Evolutionary conservation across 768 basidiomycete genomes (phyloP), one percentile per base, ranked within the genome.

Genomic region (Mycena olivaceomarginata): DNA sequence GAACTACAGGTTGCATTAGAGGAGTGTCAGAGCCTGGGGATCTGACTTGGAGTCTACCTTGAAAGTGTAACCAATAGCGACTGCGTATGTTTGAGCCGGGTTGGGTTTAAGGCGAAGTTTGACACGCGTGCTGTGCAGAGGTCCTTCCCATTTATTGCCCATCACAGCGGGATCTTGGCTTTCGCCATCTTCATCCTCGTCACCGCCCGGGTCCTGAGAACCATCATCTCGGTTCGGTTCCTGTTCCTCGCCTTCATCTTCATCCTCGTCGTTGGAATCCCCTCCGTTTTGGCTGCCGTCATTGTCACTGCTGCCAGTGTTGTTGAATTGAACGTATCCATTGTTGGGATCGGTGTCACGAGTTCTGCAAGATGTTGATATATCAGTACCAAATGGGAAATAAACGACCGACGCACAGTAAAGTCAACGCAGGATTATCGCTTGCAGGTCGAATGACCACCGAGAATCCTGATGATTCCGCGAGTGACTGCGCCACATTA

Each of bases 141-240:
- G 68, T 18, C 68, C 57, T 51, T 70, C 57, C 69, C 69, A 71
- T 40, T 45, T 46, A 16, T n/a, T 60, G 15, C 63, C 37, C n/a
- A 18, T 22, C 16, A 2, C n/a, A 12, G 60, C 8, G 6, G 45
- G 59, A n/a, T 56, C 70, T 67, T n/a, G 11, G 20, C 51, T 20
- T 6, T 20, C 60, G 8, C 69, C 69, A 22, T 25, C 69, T 9
- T 25, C 69, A 16, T 57, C 69, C 37, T 56, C 69, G 18, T 56
- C 69, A 1, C 31, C 69, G 31, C 59, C 59, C 11, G n/a, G 10
- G 56, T 13, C 25, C 9, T 53, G 56, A 8, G 56, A 31, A 31
- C 31, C 31, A 31, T 31, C 13, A 51, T 16, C 48, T 13, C 48
- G 15, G 18, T 51, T 20, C 16, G 48, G 13, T 51, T 51, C 15